Evolutionary conservation across 2,329 filamentous ascomycete genomes (phyloP), one percentile per base, ranked within the genome.

Genomic region (Neofusicoccum ribis): DNA sequence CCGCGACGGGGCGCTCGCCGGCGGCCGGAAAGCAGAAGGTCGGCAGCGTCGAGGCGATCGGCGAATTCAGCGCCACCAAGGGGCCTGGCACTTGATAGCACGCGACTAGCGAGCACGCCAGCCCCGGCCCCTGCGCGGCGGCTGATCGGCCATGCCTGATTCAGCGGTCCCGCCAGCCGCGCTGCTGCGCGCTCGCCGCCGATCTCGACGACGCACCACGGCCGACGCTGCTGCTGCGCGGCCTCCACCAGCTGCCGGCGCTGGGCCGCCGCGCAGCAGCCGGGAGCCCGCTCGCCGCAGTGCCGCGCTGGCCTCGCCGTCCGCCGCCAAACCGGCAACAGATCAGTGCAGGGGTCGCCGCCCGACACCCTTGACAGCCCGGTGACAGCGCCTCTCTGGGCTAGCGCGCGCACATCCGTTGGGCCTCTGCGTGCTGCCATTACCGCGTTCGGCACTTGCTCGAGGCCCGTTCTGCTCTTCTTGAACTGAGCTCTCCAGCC

Each of bases 381-480:
- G 56, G 56, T 11, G 15, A 9, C 34, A 15, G 31, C 31, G 37
- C 56, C 56, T 11, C 8, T 27, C 41, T 15, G 14, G 17, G 56
- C 43, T 60, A 60, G 56, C 15, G 27, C n/a, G 14, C 11, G 41
- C 47, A 49, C 47, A 60, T 37, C 31, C 56, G 27, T 47, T 23
- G 56, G 56, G 56, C 56, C 56, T 60, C 56, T 60, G 56, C 56
- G 56, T 47, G 31, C 41, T 60, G 56, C 20, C 14, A 49, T 60
- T 60, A 47, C 56, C 56, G 31, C 9, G n/a, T 60, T 60, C 56
- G 41, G 56, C 41, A 60, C 56, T 60, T 60, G 56, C 41, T 60
- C 56, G 41, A 27, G 20, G 23, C 52, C 27, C 41, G 7, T 44
- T 14, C 20, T 46, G 6, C 54, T 36, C 20, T 17, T 34, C 37